Evolutionary conservation across 139 green algal species (phyloP).

Genomic region (Chloropicon primus): DNA sequence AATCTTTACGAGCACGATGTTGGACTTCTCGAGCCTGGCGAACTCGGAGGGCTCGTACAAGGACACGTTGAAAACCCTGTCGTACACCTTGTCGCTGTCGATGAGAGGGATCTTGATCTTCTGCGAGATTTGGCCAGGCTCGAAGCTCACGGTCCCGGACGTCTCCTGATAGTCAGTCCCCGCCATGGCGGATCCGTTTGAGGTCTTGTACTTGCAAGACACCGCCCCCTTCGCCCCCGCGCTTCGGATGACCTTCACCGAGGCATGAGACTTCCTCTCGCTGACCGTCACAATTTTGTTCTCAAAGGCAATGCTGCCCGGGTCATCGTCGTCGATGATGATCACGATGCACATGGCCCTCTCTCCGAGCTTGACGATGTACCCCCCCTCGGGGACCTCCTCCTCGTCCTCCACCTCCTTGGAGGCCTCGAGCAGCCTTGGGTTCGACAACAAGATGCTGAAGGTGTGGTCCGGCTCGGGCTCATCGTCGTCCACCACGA

Average conservation of each 20-base stretch:
- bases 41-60: neutral
- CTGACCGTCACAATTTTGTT: neutral
- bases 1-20: neutral
- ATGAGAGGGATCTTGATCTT: conserved; percentile 1
- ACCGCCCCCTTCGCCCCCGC: neutral
- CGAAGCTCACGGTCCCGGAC: neutral
- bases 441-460: conserved; percentile 1
- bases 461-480: neutral
- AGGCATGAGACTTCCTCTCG: neutral
- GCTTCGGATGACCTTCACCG: conserved; percentile 1
- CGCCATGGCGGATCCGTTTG: conserved; percentile 4
- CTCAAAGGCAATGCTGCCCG: conserved; percentile 3
- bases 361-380: neutral
- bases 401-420: neutral
- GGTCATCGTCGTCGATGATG: conserved; percentile 19
- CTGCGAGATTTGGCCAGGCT: conserved; percentile 4
- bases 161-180: conserved; percentile 9
- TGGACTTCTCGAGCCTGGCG: neutral
- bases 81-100: neutral
- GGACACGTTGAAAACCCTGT: neutral
- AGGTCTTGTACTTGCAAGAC: conserved; percentile 7
- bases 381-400: neutral
- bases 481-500: neutral
- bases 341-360: conserved; percentile 1
- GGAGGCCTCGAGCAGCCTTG: neutral